Base-by-base conservation (phyloP, 306 rosid species). In the Prunus armeniaca region DNA sequence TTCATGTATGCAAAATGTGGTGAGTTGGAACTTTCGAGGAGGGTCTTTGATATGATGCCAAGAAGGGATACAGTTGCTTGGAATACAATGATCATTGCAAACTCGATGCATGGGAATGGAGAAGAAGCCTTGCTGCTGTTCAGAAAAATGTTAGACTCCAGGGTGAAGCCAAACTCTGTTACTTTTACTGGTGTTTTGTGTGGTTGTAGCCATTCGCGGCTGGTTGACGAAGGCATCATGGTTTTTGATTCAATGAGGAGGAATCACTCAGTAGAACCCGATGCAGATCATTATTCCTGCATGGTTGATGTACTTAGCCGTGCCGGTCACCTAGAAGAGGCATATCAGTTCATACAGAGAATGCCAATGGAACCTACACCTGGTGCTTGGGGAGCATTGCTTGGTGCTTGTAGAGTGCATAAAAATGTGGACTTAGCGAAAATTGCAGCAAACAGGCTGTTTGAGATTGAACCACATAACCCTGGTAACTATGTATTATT, bases 331-430 rank as follows among this genome's bases (percentile, higher is more conserved):
- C 81, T 88, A 55, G 78, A 78, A 52, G 87, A 86, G 81, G 90
- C 90, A 70, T 86, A 75, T 43, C 17, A 81, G 55, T 82, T 89
- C 65, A 79, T 89, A 50, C 80, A 64, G 67, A 79, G 72, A 67
- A 89, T 89, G 90, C 89, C 87, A 28, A 76, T 84, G 71, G 90
- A 84, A 69, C 87, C 93, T 71, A 77, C 86, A 74, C 76, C 89
- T 27, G 12, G 80, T 80, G 85, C 87, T 79, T 89, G 90, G 87
- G 87, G 88, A 72, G 90, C 90, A 56, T 79, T 88, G 46, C 88
- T 88, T 73, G 87, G 86, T 71, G 88, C 83, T 1, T 89, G 93
- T 63, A 84, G 87, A 77, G 89, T 82, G 65, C 83, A 82, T 72
- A 84, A 63, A 71, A 88, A 84, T 56, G 79, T 88, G 61, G 81